Evolutionary conservation across 177 flowering plant species (phyloP), one percentile per base, ranked within the genome.

Genomic region (Vitis hybrid): DNA sequence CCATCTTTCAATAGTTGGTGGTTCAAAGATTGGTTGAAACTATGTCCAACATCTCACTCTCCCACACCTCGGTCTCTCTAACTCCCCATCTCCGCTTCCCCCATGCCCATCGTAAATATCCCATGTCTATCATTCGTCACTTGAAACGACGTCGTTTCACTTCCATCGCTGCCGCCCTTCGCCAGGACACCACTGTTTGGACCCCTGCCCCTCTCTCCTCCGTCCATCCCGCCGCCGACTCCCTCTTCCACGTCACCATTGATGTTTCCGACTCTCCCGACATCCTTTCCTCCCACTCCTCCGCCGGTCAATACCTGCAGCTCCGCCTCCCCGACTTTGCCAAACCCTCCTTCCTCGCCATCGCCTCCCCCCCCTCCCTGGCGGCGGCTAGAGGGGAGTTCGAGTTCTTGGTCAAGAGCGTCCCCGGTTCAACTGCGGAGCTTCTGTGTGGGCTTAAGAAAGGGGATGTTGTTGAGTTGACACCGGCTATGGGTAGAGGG

Each of bases 301-400:
- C 80, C 30, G 81, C 99, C 24, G 98, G 99, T 0, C 99, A 95
- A 81, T 95, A 91, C 76, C 82, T 95, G 52, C 98, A 95, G 87
- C 87, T 93, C 66, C 86, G 92, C 11, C 65, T 88, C 11, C 88
- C 86, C 2, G 87, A 80, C 62, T 66, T 55, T 3, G 78, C 66
- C 62, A 88, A 84, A 65, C 91, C 98, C 6, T 70, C 93, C 6
- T 93, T 91, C 72, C 82, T 95, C 2, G 95, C 99, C 57, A 90
- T 93, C 55, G 98, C 99, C 0, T 93, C 98, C 7, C 89, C 99
- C 55, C 99, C 99, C 1, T 66, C 82, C 1, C 55, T 77, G 5
- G 79, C 90, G 6, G 68, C 79, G 0, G 64, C 79, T 15, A 71
- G 21, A 0, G 95, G 94, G 11, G 85, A 74, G 60, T 89, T 95